Evolutionary conservation across 2,329 filamentous ascomycete species (phyloP).

Genomic region (Aspergillus chevalieri): DNA sequence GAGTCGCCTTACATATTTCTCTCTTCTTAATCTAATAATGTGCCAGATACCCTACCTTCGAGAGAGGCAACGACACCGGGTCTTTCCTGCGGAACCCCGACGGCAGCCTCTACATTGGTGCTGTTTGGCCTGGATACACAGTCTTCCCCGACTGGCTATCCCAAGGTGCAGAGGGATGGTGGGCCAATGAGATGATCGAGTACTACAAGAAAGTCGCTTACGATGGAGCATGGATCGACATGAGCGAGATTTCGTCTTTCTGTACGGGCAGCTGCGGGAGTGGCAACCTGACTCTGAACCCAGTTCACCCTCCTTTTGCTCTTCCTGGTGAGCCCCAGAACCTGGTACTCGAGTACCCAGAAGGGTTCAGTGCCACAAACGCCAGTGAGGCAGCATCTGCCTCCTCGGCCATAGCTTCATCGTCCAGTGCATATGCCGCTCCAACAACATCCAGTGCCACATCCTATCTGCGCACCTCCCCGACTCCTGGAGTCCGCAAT

Average conservation of each 20-base stretch:
- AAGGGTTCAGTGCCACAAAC: constrained; percentile 65
- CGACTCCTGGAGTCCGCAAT: constrained; percentile 55
- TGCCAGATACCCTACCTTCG: constrained; percentile 46
- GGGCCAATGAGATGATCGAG: constrained; percentile 48
- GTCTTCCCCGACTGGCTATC: constrained; percentile 59
- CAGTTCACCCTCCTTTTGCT: constrained; percentile 59
- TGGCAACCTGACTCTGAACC: constrained; percentile 59
- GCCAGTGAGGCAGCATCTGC: constrained; percentile 59
- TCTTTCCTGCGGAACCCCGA: constrained; percentile 51
- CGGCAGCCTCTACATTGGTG: constrained; percentile 50
- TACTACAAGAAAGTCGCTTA: constrained; percentile 51
- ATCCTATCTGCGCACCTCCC: constrained; percentile 52
- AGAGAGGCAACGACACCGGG: constrained; percentile 43
- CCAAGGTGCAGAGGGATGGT: constrained; percentile 53
- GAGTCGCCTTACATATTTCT: too few relatives aligned
- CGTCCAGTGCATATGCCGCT: constrained; percentile 43
- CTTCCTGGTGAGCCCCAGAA: constrained; percentile 61
- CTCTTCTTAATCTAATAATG: background rate
- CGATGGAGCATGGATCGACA: constrained; percentile 56
- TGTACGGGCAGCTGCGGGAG: constrained; percentile 68
- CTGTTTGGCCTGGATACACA: constrained; percentile 55
- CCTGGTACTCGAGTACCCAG: constrained; percentile 57
- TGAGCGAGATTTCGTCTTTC: constrained; percentile 57
- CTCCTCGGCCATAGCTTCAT: constrained; percentile 48
- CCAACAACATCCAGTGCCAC: constrained; percentile 27